Conservation (phyloP, 208 protist genomes). For the Leishmania tropica region DNA sequence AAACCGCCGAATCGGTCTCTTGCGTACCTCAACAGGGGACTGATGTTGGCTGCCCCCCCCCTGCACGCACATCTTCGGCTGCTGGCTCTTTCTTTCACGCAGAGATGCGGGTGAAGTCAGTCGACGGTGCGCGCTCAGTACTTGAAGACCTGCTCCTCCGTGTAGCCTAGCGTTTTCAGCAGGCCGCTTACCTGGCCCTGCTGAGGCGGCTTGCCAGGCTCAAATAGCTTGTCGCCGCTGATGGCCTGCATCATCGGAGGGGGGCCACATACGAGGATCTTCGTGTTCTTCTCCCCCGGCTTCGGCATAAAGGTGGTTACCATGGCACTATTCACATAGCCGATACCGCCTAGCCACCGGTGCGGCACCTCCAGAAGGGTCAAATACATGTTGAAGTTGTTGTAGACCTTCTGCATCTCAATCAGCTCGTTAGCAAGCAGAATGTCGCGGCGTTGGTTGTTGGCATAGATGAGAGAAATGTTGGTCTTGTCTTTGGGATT, state of each 20-base stretch:
- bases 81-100: neutral
- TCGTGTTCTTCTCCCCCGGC: slow-evolving; percentile 67
- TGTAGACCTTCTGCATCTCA: slow-evolving; percentile 71
- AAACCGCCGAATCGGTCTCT: neutral
- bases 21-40: neutral
- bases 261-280: slow-evolving; percentile 86
- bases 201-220: slow-evolving; percentile 54
- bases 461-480: slow-evolving; percentile 89
- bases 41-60: neutral
- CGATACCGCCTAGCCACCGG: slow-evolving; percentile 83
- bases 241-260: slow-evolving; percentile 88
- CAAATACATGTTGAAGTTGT: slow-evolving; percentile 90
- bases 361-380: slow-evolving; percentile 79
- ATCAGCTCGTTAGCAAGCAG: slow-evolving; percentile 90
- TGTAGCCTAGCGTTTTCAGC: slow-evolving; percentile 78
- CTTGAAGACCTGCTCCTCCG: slow-evolving; percentile 84
- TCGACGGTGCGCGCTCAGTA: slow-evolving; percentile 41
- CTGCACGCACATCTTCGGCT: neutral
- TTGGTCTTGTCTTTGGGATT: slow-evolving; percentile 85
- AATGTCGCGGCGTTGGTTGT: slow-evolving; percentile 92
- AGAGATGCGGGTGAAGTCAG: neutral
- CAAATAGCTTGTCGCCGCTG: slow-evolving; percentile 80
- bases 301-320: slow-evolving; percentile 84
- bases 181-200: slow-evolving; percentile 76
- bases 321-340: slow-evolving; percentile 79